phyloP scores from a whole-genome alignment of 202 grass and related monocot genomes.

The Setaria viridis region DNA sequence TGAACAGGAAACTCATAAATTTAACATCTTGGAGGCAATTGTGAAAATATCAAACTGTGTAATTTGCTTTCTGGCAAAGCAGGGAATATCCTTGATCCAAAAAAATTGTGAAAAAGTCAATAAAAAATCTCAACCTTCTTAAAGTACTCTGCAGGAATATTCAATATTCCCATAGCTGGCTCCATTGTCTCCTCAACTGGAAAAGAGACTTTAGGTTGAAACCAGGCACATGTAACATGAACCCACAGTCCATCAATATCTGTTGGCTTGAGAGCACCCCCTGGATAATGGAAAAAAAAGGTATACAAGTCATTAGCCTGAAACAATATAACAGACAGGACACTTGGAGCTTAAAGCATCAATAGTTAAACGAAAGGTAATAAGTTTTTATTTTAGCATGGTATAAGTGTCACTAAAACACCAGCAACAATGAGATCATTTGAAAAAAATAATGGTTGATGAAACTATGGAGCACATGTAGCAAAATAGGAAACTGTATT shows the following conservation, averaged over 20 bases:
- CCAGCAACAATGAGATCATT: slow-evolving; percentile 6
- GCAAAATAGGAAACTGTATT: slow-evolving; percentile 8
- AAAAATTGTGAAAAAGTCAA: neutral
- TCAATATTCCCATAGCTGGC: slow-evolving; percentile 86
- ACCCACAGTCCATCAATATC: slow-evolving; percentile 87
- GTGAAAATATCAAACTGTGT: neutral
- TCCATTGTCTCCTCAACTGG: slow-evolving; percentile 80
- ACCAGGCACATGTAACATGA: slow-evolving; percentile 97
- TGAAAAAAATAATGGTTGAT: neutral
- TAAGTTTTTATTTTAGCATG: slow-evolving; percentile 9
- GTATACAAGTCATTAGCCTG: slow-evolving; percentile 27
- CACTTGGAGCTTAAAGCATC: slow-evolving; percentile 4
- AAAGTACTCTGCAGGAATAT: slow-evolving; percentile 77
- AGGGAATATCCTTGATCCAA: neutral
- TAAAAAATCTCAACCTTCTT: slow-evolving; percentile 64
- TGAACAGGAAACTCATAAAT: slow-evolving; percentile 25
- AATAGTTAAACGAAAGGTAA: slow-evolving; percentile 18
- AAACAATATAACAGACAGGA: slow-evolving; percentile 1
- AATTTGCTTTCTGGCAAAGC: neutral
- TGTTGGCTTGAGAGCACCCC: slow-evolving; percentile 93
- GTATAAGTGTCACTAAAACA: neutral
- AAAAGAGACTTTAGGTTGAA: slow-evolving; percentile 90
- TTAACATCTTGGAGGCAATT: slow-evolving; percentile 27
- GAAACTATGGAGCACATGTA: neutral
- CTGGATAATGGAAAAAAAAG: slow-evolving; percentile 44